Evolutionary conservation across 148 eudicot species (phyloP), one percentile per base, ranked within the genome.

Genomic region (Fallopia convolvulus): DNA sequence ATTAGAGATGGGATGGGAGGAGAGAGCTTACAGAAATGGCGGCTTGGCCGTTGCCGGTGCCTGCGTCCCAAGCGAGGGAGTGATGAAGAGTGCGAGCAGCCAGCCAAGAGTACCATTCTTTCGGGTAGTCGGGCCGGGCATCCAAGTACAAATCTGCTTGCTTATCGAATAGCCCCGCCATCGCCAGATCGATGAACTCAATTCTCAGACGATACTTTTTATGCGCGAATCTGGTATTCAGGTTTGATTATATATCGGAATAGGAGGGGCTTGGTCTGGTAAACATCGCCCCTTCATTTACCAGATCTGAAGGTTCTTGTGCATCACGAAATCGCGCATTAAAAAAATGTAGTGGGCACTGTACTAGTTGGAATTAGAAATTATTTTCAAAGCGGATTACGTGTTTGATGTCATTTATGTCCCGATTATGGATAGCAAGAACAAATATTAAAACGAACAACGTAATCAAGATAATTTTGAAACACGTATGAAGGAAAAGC

Each of bases 31-130:
- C 86, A 48, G 83, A 76, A n/a, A 85, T 46, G 18, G 85, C 88
- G 52, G 90, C 88, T 63, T 87, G 90, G 42, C 88, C 87, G 75
- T 79, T 87, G 75, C 90, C 90, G 42, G 90, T 85, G 44, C 86
- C 90, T 40, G 81, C 90, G 40, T 87, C 90, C 90, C 90, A 85
- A 74, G 88, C 88, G 6, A 83, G 77, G 30, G 81, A 79, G 82
- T 85, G 88, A 11, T 12, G 49, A 12, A 40, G 46, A 42, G 85
- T 83, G 53, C 77, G 86, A 77, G 80, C 49, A 8, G 90, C 82
- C 40, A 85, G 41, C 86, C 79, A 78, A 1, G 78, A 14, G 48
- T 41, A 85, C 85, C 83, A 82, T 68, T 82, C 83, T 5, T 21
- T 40, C 2, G 85, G 85, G 41, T 83, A 83, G 44, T 56, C 76